Percentiles rank a stretch among this genome's conserved stretches.
phyloP scores from a whole-genome alignment of 192 early-diverging fungal species.

The Physocladia obscura region DNA sequence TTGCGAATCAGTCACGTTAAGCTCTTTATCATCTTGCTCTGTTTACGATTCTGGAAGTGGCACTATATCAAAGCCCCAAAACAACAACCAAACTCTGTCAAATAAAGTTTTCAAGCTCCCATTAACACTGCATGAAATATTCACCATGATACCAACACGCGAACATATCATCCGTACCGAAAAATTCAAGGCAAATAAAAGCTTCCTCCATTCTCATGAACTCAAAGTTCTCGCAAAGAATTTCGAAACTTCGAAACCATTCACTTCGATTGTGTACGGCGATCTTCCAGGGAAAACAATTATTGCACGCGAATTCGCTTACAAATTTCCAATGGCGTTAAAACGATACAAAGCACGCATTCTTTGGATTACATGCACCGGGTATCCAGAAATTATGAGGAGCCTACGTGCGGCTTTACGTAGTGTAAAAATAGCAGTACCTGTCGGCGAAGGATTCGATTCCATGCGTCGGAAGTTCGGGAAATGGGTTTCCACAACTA shows the following conservation, averaged over 20 bases:
- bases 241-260: neutral
- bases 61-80: neutral
- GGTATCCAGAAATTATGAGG: neutral
- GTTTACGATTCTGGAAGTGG: neutral
- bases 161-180: neutral
- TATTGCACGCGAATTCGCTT: neutral
- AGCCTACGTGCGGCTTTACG: neutral
- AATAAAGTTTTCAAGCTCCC: neutral
- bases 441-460: neutral
- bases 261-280: neutral
- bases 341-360: neutral
- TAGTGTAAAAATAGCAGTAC: neutral
- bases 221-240: neutral
- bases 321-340: neutral
- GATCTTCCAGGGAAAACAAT: neutral
- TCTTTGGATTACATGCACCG: neutral
- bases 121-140: neutral
- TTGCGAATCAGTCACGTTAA: neutral
- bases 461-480: neutral
- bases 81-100: neutral
- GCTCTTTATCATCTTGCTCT: neutral
- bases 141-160: neutral
- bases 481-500: neutral
- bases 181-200: neutral
- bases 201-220: slow-evolving; percentile 11